phyloP scores from a whole-genome alignment of 1,139 yeast genomes.

The Hemisphaericaspora lyxosophila region DNA sequence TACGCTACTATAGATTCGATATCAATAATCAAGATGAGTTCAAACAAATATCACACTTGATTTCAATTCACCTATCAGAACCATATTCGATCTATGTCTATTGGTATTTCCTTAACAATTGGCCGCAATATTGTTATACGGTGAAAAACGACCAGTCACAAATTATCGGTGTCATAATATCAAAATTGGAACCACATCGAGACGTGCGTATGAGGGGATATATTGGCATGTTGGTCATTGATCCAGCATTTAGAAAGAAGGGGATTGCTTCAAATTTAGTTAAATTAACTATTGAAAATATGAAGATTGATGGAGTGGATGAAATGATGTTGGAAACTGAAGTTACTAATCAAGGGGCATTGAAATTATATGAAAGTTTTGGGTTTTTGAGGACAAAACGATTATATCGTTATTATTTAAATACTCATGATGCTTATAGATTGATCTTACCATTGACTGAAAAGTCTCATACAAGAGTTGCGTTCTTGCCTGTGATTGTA shows the following conservation, averaged over 20 bases:
- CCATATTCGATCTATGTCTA: constrained; percentile 51
- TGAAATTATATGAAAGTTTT: constrained; percentile 75
- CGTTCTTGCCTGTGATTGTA: constrained; percentile 26
- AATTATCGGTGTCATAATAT: constrained; percentile 73
- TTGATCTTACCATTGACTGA: constrained; percentile 50
- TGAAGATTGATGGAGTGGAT: constrained; percentile 68
- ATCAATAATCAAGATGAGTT: constrained; percentile 28
- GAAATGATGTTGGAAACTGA: constrained; percentile 93
- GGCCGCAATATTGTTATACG: constrained; percentile 49
- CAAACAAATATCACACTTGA: constrained; percentile 30
- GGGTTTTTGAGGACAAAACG: constrained; percentile 85
- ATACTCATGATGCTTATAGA: constrained; percentile 90
- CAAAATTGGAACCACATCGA: constrained; percentile 80
- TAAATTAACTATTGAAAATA: constrained; percentile 58
- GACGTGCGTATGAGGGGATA: constrained; percentile 76
- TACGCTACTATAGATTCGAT: constrained; percentile 25
- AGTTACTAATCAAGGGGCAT: constrained; percentile 75
- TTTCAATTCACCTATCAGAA: constrained; percentile 41
- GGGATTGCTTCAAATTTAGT: constrained; percentile 83
- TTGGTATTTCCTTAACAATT: constrained; percentile 47
- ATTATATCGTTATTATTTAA: constrained; percentile 80
- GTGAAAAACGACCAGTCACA: constrained; percentile 23
- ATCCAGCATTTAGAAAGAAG: constrained; percentile 63
- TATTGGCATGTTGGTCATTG: constrained; percentile 93
- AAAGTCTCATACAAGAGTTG: constrained; percentile 30